Percentiles rank a stretch among this genome's conserved stretches.
Evolutionary conservation across 192 early-diverging fungal species (phyloP).

Genomic region (Chytriomyces sp.): DNA sequence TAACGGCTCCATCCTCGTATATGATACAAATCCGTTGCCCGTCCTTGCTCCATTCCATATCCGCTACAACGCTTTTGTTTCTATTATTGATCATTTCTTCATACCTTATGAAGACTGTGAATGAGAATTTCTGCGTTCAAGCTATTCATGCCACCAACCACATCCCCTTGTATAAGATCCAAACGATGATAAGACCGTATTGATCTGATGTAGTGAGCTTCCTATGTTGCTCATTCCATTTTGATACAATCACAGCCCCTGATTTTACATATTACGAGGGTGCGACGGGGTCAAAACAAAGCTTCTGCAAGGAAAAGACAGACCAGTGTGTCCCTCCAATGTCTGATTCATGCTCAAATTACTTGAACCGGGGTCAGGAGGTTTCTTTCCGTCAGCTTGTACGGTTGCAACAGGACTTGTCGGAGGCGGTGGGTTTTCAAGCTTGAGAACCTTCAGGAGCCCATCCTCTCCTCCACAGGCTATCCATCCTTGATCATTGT

Average conservation of each 20-base stretch:
- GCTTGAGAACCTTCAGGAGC: slow-evolving; percentile 63
- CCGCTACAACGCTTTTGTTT: slow-evolving; percentile 61
- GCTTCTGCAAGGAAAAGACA: neutral
- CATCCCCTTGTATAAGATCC: slow-evolving; percentile 66
- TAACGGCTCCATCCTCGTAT: slow-evolving; percentile 68
- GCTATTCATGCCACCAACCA: slow-evolving; percentile 25
- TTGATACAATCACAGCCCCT: slow-evolving; percentile 55
- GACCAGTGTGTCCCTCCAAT: slow-evolving; percentile 58
- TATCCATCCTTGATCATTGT: slow-evolving; percentile 67
- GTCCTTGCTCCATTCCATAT: slow-evolving; percentile 63
- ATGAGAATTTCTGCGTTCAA: slow-evolving; percentile 19
- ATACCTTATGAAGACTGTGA: slow-evolving; percentile 36
- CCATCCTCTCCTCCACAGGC: slow-evolving; percentile 66
- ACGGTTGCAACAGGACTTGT: neutral
- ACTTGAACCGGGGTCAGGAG: slow-evolving; percentile 31
- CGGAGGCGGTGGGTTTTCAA: slow-evolving; percentile 40
- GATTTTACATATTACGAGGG: no score
- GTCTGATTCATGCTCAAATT: slow-evolving; percentile 68
- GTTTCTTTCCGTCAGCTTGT: slow-evolving; percentile 20
- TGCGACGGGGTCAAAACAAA: slow-evolving; percentile 5
- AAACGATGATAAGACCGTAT: slow-evolving; percentile 65
- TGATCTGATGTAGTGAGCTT: slow-evolving; percentile 65
- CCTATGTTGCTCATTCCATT: slow-evolving; percentile 58
- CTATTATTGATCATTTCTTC: slow-evolving; percentile 74
- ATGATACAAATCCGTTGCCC: slow-evolving; percentile 62